These are phyloP conservation scores for Leucogyrophana mollusca DNA, from an alignment of 768 basidiomycete genomes.

Conservation along the genomic window DNA sequence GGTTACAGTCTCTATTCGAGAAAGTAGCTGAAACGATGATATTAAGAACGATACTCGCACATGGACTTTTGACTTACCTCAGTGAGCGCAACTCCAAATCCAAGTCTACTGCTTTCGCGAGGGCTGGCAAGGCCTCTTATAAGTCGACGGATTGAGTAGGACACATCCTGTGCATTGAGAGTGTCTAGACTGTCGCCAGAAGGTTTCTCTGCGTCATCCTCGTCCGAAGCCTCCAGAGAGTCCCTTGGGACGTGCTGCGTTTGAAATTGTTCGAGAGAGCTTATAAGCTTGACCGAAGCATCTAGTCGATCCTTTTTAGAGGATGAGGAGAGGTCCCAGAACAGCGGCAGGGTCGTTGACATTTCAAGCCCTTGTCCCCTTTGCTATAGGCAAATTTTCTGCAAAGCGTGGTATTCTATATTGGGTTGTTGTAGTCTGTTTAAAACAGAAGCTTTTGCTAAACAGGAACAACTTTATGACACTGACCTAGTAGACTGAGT, in stretches of 20 bases:
- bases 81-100: slow-evolving; percentile 94
- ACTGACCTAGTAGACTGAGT: neutral
- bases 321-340: slow-evolving; percentile 89
- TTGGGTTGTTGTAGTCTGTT: slow-evolving; percentile 28
- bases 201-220: slow-evolving; percentile 42
- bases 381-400: slow-evolving; percentile 10
- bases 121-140: slow-evolving; percentile 89
- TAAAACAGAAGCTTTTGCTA: slow-evolving; percentile 1
- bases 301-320: slow-evolving; percentile 78
- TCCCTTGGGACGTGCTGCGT: slow-evolving; percentile 52
- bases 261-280: slow-evolving; percentile 85
- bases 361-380: slow-evolving; percentile 33
- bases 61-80: slow-evolving; percentile 56
- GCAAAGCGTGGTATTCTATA: slow-evolving; percentile 2
- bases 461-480: too few relatives aligned
- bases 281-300: slow-evolving; percentile 82
- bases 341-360: slow-evolving; percentile 88
- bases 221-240: slow-evolving; percentile 38
- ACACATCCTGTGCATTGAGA: slow-evolving; percentile 86
- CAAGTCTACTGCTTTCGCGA: slow-evolving; percentile 88
- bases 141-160: slow-evolving; percentile 87
- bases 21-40: slow-evolving; percentile 60
- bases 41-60: neutral
- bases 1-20: slow-evolving; percentile 74
- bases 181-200: slow-evolving; percentile 54